These are phyloP conservation scores for Eucalyptus pauciflora DNA, from an alignment of 345 rosid species.

Conservation along the genomic window DNA sequence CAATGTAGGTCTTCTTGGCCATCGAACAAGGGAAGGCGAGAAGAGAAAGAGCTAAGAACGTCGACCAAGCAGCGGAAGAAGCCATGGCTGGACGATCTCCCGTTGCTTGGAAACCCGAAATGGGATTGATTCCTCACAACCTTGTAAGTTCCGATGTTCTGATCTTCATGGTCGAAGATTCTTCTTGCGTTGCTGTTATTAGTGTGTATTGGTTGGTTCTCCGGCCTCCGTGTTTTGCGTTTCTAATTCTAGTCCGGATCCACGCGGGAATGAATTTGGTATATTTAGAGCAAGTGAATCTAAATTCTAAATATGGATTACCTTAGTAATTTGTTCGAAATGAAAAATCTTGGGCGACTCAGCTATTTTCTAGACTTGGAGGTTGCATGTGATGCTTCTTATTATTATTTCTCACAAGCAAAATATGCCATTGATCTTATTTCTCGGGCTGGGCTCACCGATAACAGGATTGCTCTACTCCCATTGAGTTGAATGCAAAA, in stretches of 20 bases:
- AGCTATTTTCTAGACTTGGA: no score
- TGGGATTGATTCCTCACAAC: background rate
- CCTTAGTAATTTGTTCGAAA: background rate
- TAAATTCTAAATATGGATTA: background rate
- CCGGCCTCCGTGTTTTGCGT: background rate
- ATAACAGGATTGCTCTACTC: no score
- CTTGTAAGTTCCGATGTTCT: background rate
- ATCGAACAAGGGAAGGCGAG: background rate
- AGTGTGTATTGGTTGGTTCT: background rate
- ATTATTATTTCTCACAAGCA: no score
- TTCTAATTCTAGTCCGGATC: background rate
- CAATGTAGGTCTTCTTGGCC: conserved; percentile 53
- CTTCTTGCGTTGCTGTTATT: background rate
- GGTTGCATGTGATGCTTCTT: no score
- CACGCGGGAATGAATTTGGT: background rate
- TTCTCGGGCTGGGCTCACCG: no score
- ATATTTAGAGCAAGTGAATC: background rate
- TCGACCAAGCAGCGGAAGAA: background rate
- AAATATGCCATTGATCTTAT: no score
- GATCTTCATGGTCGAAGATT: background rate
- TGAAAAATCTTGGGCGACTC: no score
- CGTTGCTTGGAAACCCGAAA: background rate
- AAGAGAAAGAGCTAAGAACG: background rate
- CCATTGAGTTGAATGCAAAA: no score
- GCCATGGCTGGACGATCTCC: background rate